Base-by-base conservation (phyloP, 352 stramenopile genomes). In the Globisporangium nunn region DNA sequence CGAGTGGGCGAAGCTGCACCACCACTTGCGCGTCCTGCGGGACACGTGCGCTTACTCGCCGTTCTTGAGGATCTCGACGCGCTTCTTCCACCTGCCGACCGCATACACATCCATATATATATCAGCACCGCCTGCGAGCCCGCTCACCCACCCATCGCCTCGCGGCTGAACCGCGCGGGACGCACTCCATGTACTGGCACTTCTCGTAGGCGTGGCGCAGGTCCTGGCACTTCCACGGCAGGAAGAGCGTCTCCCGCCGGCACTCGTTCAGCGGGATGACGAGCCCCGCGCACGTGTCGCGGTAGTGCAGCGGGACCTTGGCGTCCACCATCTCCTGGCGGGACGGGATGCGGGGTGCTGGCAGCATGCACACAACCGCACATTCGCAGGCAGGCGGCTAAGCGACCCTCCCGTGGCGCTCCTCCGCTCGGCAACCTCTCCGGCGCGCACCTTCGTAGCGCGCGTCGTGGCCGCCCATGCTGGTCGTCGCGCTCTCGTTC, bases 191-290 rank as follows among this genome's bases (percentile, higher is more conserved):
- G 74, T 99, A 98, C 82, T 98, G 84, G 78, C 96, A 99, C 75
- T 98, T 98, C 75, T 99, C 96, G 74, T 98, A 99, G 33, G 91
- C 96, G 77, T 99, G 96, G 71, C 95, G 90, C 72, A 98, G 73
- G 70, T 99, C 93, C 68, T 91, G 81, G 75, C 96, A 99, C 71
- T 98, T 91, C 76, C 92, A 97, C 51, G 94, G 94, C 62, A 97
- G 75, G 70, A 91, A 98, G 52, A 90, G 86, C 45, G 91, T 98
- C 58, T 96, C 77, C 56, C 90, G 90, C 74, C 96, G 91, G 72
- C 90, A 96, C 67, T 98, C 86, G 73, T 99, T 98, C 48, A 99
- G 72, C 58, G 86, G 81, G 56, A 98, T 96, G 40, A 98, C 75
- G 39, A 98, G 73, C 51, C 97, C 93, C 39, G 91, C 93, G 70